These are phyloP conservation scores for Tricholoma flavovirens DNA, from an alignment of 768 basidiomycete genomes.

Conservation along the genomic window DNA sequence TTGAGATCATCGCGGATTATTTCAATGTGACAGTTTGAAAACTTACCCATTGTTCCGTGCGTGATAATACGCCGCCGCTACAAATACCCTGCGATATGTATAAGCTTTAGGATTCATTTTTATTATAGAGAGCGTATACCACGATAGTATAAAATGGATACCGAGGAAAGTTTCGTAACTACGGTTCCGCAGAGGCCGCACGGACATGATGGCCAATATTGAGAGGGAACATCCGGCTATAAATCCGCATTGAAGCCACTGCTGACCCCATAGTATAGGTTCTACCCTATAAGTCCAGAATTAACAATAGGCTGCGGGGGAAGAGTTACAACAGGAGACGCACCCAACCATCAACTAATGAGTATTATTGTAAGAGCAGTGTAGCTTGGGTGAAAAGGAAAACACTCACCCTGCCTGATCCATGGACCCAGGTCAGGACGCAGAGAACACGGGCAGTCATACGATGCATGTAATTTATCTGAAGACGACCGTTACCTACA, in stretches of 20 bases:
- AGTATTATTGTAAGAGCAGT: constrained; percentile 22
- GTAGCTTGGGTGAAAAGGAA: neutral
- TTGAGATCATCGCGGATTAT: neutral
- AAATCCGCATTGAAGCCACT: constrained; percentile 31
- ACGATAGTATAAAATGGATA: constrained; percentile 37
- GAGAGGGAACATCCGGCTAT: constrained; percentile 35
- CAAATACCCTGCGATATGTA: constrained; percentile 23
- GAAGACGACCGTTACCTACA: neutral
- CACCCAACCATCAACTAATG: neutral
- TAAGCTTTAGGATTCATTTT: neutral
- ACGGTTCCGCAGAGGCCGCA: constrained; percentile 41
- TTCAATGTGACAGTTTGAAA: neutral
- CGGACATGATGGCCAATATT: constrained; percentile 39
- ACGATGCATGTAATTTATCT: constrained; percentile 44
- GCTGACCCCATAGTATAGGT: constrained; percentile 3
- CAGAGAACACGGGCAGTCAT: constrained; percentile 42
- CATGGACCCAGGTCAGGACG: constrained; percentile 46
- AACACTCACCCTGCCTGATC: constrained; percentile 33
- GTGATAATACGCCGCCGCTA: constrained; percentile 40
- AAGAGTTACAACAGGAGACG: neutral
- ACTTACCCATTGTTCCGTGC: constrained; percentile 25
- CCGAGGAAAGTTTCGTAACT: constrained; percentile 51
- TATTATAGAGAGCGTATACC: constrained; percentile 20
- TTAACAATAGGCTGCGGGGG: constrained; percentile 25
- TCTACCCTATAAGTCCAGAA: constrained; percentile 15